phyloP scores from a whole-genome alignment of 148 eudicot species.

The Silene latifolia region DNA sequence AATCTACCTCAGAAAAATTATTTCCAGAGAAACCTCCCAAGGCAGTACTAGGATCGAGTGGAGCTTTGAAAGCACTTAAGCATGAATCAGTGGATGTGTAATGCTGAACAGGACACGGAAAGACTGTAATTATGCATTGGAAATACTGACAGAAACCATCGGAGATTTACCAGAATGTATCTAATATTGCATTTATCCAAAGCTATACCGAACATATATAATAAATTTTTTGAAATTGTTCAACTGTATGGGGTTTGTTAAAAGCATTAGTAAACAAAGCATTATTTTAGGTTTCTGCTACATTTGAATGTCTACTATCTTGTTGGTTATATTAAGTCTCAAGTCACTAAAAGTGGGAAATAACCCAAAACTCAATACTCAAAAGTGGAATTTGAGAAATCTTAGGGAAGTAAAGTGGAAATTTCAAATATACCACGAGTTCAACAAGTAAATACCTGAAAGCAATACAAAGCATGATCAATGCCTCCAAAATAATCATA shows the following conservation, averaged over 20 bases:
- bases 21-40: constrained; percentile 65
- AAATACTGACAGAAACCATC: constrained; percentile 2
- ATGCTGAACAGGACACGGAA: constrained; percentile 41
- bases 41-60: constrained; percentile 65
- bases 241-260: background rate
- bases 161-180: background rate
- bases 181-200: background rate
- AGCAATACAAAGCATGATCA: constrained; percentile 68
- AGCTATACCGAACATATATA: background rate
- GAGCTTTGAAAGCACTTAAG: constrained; percentile 67
- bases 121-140: constrained; percentile 8
- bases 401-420: background rate
- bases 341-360: background rate
- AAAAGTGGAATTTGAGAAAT: background rate
- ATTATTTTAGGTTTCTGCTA: background rate
- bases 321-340: background rate
- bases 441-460: constrained; percentile 40
- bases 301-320: background rate
- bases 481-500: constrained; percentile 65
- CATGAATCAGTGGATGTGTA: constrained; percentile 62
- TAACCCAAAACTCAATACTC: background rate
- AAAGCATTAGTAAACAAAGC: background rate
- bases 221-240: background rate
- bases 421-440: background rate
- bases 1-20: constrained; percentile 55